Base-by-base conservation (phyloP, 257 asterid genomes). In the Penstemon newberryi region DNA sequence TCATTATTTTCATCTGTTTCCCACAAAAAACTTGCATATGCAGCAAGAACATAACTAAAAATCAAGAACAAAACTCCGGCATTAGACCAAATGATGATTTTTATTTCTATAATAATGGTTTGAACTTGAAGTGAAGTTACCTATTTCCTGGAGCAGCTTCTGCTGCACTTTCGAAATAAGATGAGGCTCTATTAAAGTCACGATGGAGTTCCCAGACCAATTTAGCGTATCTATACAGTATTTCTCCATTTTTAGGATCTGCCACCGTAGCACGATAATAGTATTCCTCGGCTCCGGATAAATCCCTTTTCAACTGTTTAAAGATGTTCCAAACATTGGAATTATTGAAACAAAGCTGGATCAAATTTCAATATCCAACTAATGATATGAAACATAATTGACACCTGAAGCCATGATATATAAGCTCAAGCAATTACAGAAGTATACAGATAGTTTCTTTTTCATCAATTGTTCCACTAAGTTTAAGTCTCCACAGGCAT, bases 21-120 rank as follows among this genome's bases (percentile, higher is more conserved):
- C 99, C 97, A 93, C 50, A 93, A 83, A 66, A 89, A 90, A 71
- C 84, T 81, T 44, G 97, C 92, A 71, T 84, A 83, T 65, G 95
- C 95, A 46, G 91, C 96, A 64, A 80, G 95, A 73, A 90, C 84
- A 79, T 88, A 52, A 74, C 99, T 93, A 86, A 56, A 74, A 79
- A 75, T 2, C 33, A 25, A 25, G 33, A 25, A 25, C 33, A 25
- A 25, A 25, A 25, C 33, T 25, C 33, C 33, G 33, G 0, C 33
- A 25, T 25, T 25, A 25, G 33, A 25, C 2, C 33, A 25, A 25
- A 25, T 25, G 33, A 25, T 2, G 2, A 25, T 2, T 25, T 25
- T 25, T 25, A 25, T 25, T 25, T 25, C 33, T 25, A 25, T 25
- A 25, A 25, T 25, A 25, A 0, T 25, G 33, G 33, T 1, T 25